A percentile compares a stretch with the other conserved stretches of the same genome.
Evolutionary conservation across 2,329 filamentous ascomycete genomes (phyloP).

Genomic region (Nigrospora oryzae): DNA sequence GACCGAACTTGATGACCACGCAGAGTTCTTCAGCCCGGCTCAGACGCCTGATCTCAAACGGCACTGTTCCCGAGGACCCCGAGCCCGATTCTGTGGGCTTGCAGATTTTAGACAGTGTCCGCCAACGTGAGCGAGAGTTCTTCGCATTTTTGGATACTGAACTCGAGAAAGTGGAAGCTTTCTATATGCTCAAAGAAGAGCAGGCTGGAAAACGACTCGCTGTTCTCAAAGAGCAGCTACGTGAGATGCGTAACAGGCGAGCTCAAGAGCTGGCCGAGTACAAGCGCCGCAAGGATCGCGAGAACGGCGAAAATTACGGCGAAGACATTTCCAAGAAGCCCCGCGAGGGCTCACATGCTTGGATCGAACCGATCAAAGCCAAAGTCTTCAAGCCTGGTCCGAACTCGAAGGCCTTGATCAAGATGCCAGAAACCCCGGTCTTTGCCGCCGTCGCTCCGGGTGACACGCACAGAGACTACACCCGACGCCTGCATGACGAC

Average conservation of each 20-base stretch:
- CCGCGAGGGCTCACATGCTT: slow-evolving; percentile 20
- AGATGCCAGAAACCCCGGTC: slow-evolving; percentile 43
- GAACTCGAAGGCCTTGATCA: slow-evolving; percentile 51
- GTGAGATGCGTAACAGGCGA: slow-evolving; percentile 83
- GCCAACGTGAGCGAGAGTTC: slow-evolving; percentile 73
- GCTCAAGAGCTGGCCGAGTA: slow-evolving; percentile 57
- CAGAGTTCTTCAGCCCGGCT: slow-evolving; percentile 18
- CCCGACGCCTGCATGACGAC: slow-evolving; percentile 38
- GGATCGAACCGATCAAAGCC: slow-evolving; percentile 45
- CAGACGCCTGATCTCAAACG: slow-evolving; percentile 30
- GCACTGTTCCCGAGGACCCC: slow-evolving; percentile 22
- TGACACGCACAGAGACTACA: slow-evolving; percentile 38
- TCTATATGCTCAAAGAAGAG: slow-evolving; percentile 82
- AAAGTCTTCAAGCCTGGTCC: slow-evolving; percentile 48
- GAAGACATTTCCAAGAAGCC: neutral
- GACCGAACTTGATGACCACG: neutral
- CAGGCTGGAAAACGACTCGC: slow-evolving; percentile 68
- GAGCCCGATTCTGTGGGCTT: slow-evolving; percentile 30
- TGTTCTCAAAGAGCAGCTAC: slow-evolving; percentile 72
- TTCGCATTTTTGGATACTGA: slow-evolving; percentile 77
- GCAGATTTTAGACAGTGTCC: slow-evolving; percentile 43
- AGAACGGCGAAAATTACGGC: slow-evolving; percentile 8
- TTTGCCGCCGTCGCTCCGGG: slow-evolving; percentile 16
- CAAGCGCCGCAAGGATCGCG: slow-evolving; percentile 24
- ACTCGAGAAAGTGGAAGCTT: slow-evolving; percentile 82